phyloP scores from a whole-genome alignment of 2,329 filamentous ascomycete species.

The Pleoardoris graminearum region DNA sequence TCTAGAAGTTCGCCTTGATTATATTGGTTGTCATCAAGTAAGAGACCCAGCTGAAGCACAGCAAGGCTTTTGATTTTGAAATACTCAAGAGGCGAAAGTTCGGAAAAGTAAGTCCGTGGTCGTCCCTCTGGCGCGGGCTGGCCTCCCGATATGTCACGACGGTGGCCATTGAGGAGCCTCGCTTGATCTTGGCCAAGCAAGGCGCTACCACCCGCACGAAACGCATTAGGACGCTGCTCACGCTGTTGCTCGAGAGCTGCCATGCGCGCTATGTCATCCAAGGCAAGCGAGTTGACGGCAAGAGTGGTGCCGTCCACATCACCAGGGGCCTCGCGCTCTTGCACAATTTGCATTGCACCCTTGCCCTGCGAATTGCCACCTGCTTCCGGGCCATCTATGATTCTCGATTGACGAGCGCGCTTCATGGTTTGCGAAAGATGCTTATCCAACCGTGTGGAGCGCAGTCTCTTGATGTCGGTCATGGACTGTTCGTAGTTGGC shows the following conservation, averaged over 20 bases:
- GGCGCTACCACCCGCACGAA: constrained; percentile 73
- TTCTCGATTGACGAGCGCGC: constrained; percentile 84
- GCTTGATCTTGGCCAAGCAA: constrained; percentile 66
- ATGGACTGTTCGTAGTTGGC: constrained; percentile 89
- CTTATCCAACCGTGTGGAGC: constrained; percentile 92
- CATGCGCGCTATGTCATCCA: constrained; percentile 95
- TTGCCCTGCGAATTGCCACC: constrained; percentile 65
- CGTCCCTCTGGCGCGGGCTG: constrained; percentile 54
- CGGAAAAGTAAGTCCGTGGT: constrained; percentile 88
- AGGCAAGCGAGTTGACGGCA: constrained; percentile 84
- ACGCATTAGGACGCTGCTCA: constrained; percentile 81
- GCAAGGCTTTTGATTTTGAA: constrained; percentile 96
- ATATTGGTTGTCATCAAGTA: constrained; percentile 88
- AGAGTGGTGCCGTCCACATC: constrained; percentile 82
- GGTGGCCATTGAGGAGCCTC: constrained; percentile 70
- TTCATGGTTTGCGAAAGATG: constrained; percentile 91
- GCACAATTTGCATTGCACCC: constrained; percentile 74
- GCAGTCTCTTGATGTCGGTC: constrained; percentile 87
- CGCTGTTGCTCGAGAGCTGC: constrained; percentile 94
- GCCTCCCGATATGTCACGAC: constrained; percentile 66
- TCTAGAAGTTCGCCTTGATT: constrained; percentile 90
- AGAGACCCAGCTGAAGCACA: constrained; percentile 90
- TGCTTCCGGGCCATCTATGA: constrained; percentile 86
- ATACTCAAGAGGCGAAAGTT: constrained; percentile 91
- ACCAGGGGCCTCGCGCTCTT: constrained; percentile 71